Evolutionary conservation across 345 rosid species (phyloP), one percentile per base, ranked within the genome.

Genomic region (Hypericum perforatum): DNA sequence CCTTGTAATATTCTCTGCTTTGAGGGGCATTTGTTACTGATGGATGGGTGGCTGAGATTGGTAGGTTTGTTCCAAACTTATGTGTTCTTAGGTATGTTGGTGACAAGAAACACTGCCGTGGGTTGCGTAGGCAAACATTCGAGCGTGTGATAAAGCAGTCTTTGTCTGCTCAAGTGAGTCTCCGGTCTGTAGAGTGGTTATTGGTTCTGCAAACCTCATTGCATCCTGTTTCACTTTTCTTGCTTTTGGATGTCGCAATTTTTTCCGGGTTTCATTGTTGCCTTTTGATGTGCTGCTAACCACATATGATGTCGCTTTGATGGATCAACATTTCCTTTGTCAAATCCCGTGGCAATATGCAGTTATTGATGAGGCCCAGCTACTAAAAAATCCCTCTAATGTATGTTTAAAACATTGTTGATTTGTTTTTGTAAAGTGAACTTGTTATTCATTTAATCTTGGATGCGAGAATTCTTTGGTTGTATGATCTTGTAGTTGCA

Each of bases 321-420:
- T 79, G 66, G 97, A 85, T 73, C 82, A 78, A 43, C 82, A 81
- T 45, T 89, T 85, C 66, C 92, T 89, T 66, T 81, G 78, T 68
- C 97, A 89, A 68, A 71, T 89, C 64, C 86, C 84, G 10, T 89
- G 95, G 97, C 76, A 71, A 14, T 86, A 70, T 60, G 62, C 95
- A 45, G 53, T 89, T 37, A 73, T 84, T 68, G 97, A 89, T 63
- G 95, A 89, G 73, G 95, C 95, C 63, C 95, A 89, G 66, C 74
- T 95, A 60, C 95, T 89, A 61, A 89, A 86, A 73, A 86, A 82
- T 71, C 88, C 97, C 52, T 75, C 78, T 55, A 86, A 88, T 44
- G 97, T 89, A 89, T 63, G 90, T 9, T 47, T 70, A 39, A 52
- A 39, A 63, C n/a, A n/a, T n/a, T n/a, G n/a, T n/a, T n/a, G n/a